Evolutionary conservation across 345 rosid species (phyloP).

Genomic region (Erodium maritimum): DNA sequence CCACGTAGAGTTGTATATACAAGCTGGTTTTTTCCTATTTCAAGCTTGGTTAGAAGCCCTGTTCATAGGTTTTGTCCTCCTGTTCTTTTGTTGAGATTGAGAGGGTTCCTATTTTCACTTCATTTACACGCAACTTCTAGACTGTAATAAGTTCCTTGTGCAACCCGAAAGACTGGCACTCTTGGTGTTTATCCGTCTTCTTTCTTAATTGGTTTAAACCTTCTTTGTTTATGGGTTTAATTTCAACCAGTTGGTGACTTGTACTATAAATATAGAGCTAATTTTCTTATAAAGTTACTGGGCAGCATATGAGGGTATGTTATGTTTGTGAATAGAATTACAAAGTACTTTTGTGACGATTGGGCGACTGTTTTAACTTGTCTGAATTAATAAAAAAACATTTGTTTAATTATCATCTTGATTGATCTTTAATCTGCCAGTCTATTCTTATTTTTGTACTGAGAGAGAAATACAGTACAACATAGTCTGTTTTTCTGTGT

Average conservation of each 20-base stretch:
- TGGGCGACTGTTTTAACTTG: too few relatives aligned
- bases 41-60: not conserved
- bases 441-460: too few relatives aligned
- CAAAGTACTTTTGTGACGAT: too few relatives aligned
- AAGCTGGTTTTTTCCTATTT: not conserved
- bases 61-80: not conserved
- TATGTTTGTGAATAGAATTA: not conserved
- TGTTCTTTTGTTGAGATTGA: not conserved
- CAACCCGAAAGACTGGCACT: constrained; percentile 15
- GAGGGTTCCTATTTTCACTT: too few relatives aligned
- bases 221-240: not conserved
- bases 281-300: not conserved
- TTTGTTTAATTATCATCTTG: too few relatives aligned
- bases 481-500: not conserved
- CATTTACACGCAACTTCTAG: not conserved
- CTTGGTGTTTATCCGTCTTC: not conserved
- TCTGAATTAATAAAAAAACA: too few relatives aligned
- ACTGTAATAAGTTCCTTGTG: constrained; percentile 20
- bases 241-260: not conserved
- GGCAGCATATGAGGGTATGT: not conserved
- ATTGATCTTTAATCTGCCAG: not conserved
- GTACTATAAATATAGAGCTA: not conserved
- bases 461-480: not conserved
- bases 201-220: not conserved
- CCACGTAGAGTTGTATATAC: constrained; percentile 25